Base-by-base conservation (phyloP, 257 asterid species). In the Gentiana macrophylla region DNA sequence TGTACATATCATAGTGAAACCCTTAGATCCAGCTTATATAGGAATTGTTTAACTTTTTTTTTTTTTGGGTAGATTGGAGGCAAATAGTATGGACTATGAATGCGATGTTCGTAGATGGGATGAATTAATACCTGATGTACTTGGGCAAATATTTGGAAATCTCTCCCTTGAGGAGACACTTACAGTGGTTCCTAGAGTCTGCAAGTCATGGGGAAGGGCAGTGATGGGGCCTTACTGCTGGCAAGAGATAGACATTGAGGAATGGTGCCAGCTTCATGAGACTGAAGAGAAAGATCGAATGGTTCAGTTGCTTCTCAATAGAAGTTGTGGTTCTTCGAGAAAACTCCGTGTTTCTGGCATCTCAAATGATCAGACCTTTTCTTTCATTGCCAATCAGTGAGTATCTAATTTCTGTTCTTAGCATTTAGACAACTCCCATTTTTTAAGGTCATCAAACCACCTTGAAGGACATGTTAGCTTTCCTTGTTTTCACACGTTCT, bases 201-300 rank as follows among this genome's bases (percentile, higher is more conserved):
- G 96, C 74, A 86, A 84, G 64, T 90, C 98, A 34, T 90, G 96
- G 98, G 68, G 65, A 10, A 80, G 66, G 66, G 95, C 82, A 10
- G 91, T 79, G 8, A 67, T 2, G 44, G 94, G 94, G 10, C 94
- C 94, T 35, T 86, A 82, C 63, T 90, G 96, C 68, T 90, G 94
- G 96, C 94, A 84, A 73, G 94, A 84, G 74, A 90, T 90, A 13
- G 94, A 90, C 54, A 77, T 90, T 35, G 96, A 84, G 62, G 94
- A 86, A 52, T 90, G 98, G 98, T 84, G 98, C 74, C 66, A 64
- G 33, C 66, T 60, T 44, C 41, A 51, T 55, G 63, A 74, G 61
- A 83, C 89, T 1, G 75, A 76, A 50, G 38, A 53, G 4, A 72
- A 84, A 3, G 91, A 86, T 36, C 72, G 65, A 33, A 78, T 90